phyloP scores from a whole-genome alignment of 2,329 filamentous ascomycete genomes.

The Fusarium succisae region DNA sequence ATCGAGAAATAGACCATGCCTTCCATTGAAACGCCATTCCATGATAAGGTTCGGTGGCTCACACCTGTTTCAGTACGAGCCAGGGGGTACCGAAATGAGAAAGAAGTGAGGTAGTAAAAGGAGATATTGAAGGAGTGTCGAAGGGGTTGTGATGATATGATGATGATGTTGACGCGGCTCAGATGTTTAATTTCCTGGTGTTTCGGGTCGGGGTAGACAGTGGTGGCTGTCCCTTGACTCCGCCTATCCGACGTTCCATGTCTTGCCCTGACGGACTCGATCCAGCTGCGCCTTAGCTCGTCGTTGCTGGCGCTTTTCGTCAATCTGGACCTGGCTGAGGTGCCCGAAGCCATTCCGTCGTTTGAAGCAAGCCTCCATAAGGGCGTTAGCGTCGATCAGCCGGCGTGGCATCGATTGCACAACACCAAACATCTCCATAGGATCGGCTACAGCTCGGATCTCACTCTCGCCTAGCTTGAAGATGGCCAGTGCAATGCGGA shows the following conservation, averaged over 20 bases:
- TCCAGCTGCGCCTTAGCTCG: constrained; percentile 63
- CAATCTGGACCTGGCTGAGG: constrained; percentile 83
- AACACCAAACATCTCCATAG: constrained; percentile 95
- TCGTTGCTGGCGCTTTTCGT: constrained; percentile 76
- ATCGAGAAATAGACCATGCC: constrained; percentile 37
- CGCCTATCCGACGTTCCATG: constrained; percentile 44
- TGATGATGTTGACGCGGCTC: neutral
- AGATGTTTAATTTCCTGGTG: constrained; percentile 8
- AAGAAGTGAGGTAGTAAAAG: constrained; percentile 3
- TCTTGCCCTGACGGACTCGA: constrained; percentile 43
- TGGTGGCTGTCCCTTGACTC: constrained; percentile 48
- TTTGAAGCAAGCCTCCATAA: constrained; percentile 86
- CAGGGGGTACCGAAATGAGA: constrained; percentile 26
- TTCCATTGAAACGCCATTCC: constrained; percentile 42
- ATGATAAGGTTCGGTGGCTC: constrained; percentile 37
- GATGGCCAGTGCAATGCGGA: constrained; percentile 88
- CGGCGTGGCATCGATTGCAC: constrained; percentile 87
- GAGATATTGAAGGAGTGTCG: constrained; percentile 23
- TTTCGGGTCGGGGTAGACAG: constrained; percentile 10
- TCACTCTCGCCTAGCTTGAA: constrained; percentile 88
- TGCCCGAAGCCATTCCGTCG: constrained; percentile 83
- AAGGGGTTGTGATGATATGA: neutral
- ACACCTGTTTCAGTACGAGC: constrained; percentile 17
- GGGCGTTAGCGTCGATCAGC: constrained; percentile 80
- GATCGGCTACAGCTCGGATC: constrained; percentile 81